These are phyloP conservation scores for Aspergillus intermedius DNA, from an alignment of 2,329 filamentous ascomycete genomes.

Conservation along the genomic window DNA sequence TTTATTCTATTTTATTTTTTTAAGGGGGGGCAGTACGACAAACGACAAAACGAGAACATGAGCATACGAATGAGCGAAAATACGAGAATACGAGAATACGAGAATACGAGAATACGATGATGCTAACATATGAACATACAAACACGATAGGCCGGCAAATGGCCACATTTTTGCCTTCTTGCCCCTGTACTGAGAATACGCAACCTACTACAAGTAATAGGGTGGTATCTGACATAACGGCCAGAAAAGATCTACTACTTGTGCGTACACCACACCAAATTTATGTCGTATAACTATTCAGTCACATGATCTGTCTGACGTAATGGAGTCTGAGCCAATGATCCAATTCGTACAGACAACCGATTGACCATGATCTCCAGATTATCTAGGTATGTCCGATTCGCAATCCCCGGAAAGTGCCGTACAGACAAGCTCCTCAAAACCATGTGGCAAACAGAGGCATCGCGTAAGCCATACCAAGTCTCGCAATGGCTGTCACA, in stretches of 20 bases:
- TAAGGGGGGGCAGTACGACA: background rate
- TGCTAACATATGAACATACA: background rate
- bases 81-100: background rate
- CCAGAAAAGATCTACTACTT: too few species aligned
- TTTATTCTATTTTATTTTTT: background rate
- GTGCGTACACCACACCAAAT: too few species aligned
- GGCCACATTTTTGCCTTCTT: background rate
- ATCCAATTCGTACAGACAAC: background rate
- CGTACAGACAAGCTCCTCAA: background rate
- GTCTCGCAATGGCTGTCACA: conserved; percentile 19
- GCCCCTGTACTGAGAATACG: background rate
- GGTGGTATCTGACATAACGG: too few species aligned
- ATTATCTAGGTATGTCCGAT: background rate
- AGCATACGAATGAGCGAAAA: background rate
- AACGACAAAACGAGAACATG: background rate
- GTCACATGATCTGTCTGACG: too few species aligned
- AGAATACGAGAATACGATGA: background rate
- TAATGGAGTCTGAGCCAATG: too few species aligned
- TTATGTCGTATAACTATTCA: too few species aligned
- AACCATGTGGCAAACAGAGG: background rate
- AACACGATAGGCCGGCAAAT: too few species aligned
- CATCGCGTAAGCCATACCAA: conserved; percentile 17
- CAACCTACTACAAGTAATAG: background rate
- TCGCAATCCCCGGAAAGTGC: background rate
- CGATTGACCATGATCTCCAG: background rate